phyloP scores from a whole-genome alignment of 345 rosid species.

The Melaleuca quinquenervia region DNA sequence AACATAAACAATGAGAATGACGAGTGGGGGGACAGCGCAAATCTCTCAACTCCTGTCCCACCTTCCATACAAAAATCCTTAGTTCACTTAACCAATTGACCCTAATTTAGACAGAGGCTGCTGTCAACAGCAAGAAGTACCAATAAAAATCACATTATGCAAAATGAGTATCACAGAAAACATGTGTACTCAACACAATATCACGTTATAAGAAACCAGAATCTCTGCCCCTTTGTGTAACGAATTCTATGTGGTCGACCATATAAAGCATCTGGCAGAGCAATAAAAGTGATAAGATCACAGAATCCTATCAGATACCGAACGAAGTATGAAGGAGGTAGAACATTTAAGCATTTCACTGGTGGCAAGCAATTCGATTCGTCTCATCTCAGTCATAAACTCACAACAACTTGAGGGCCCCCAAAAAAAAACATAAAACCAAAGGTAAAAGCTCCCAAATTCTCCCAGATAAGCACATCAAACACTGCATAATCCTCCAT shows the following conservation, averaged over 20 bases:
- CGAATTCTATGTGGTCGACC: not conserved
- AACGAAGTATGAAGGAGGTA: not conserved
- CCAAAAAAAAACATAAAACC: not conserved
- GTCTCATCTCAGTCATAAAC: not conserved
- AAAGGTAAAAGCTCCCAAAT: not conserved
- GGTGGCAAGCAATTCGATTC: not conserved
- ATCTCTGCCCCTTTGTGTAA: not conserved
- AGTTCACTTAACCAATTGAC: not conserved
- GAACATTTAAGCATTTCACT: not conserved
- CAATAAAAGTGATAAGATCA: not conserved
- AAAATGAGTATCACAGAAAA: not conserved
- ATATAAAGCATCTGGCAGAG: not conserved
- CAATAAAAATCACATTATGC: not conserved
- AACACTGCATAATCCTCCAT: not conserved
- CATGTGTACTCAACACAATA: not conserved
- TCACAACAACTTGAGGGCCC: not conserved
- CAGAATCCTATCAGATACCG: not conserved
- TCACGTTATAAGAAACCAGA: not conserved
- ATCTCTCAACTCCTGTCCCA: not conserved
- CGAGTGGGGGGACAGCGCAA: not conserved
- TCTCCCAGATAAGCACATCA: not conserved
- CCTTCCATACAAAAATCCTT: not conserved
- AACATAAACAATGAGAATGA: not conserved
- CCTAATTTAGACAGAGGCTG: not conserved
- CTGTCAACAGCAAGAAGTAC: not conserved